Conservation (phyloP, 1,139 yeast genomes). For the Blastobotrys aristatus region DNA sequence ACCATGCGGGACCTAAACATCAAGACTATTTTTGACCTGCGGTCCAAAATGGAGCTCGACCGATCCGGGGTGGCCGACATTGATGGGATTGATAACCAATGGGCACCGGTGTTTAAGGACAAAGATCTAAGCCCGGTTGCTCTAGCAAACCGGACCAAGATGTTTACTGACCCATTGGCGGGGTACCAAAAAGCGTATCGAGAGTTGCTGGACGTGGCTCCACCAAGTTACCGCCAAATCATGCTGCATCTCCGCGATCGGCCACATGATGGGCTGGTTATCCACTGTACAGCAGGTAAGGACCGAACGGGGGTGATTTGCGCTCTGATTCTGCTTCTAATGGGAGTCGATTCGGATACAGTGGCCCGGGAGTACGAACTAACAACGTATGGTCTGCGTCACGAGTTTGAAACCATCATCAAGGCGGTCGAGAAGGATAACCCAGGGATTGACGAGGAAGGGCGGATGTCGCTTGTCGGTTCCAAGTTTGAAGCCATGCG, state of each 20-base stretch:
- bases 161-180: constrained; percentile 55
- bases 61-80: constrained; percentile 42
- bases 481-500: neutral
- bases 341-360: constrained; percentile 61
- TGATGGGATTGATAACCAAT: constrained; percentile 47
- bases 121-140: constrained; percentile 63
- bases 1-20: constrained; percentile 45
- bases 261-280: constrained; percentile 48
- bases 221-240: constrained; percentile 22
- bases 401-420: constrained; percentile 22
- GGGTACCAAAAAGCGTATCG: constrained; percentile 63
- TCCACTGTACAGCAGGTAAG: constrained; percentile 84
- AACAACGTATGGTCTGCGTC: constrained; percentile 57
- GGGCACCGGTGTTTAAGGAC: constrained; percentile 55
- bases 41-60: constrained; percentile 56
- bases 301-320: constrained; percentile 80
- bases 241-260: constrained; percentile 44
- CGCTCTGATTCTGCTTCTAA: constrained; percentile 57
- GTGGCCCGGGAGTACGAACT: constrained; percentile 71
- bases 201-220: constrained; percentile 51
- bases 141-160: constrained; percentile 52
- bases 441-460: constrained; percentile 8
- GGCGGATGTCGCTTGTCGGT: neutral
- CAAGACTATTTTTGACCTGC: constrained; percentile 58
- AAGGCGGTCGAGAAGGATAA: constrained; percentile 20